Evolutionary conservation across 495 filamentous ascomycete species (phyloP), one percentile per base, ranked within the genome.

Genomic region (Gamarada debralockiae): DNA sequence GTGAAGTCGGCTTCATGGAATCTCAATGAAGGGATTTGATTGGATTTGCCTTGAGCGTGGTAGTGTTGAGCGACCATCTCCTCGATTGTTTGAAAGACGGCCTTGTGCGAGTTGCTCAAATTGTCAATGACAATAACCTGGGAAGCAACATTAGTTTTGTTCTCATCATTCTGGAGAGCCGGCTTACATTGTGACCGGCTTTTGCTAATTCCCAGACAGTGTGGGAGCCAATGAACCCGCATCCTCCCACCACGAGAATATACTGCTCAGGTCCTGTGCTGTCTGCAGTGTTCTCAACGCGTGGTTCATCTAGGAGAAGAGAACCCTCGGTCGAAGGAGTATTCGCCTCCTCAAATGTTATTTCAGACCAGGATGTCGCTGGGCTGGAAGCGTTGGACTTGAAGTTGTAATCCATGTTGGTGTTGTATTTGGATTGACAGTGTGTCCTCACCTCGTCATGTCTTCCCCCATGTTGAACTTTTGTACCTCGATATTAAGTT

Each of bases 1-100:
- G 78, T 72, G 61, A 80, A 85, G 60, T 86, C 81, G 48, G 82
- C 67, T 40, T 75, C 67, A 57, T 78, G 76, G 60, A 85, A 68
- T 53, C 77, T 71, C 43, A 84, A 52, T n/a, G 53, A 45, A 8
- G 53, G 39, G 55, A 60, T 37, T 34, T 41, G 20, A 39, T 23
- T 60, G 4, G 82, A 80, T 67, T 79, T 50, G 61, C 41, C 71
- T 17, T 64, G 41, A 58, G n/a, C n/a, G n/a, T n/a, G n/a, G n/a
- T 78, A 81, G 60, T 82, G 72, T 36, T 72, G 65, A 5, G 63
- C 65, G 2, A 77, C 73, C 55, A 86, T 64, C 8, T 57, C 53
- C 21, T 70, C 65, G 64, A 86, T 73, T 50, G 73, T 74, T 43
- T 75, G 63, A 40, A 83, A 70, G 18, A 83, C 79, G 36, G 59